A percentile compares a stretch with the other conserved stretches of the same genome.
Conservation (phyloP, 1,284 basidiomycete genomes). For the Heliocybe sulcata region DNA sequence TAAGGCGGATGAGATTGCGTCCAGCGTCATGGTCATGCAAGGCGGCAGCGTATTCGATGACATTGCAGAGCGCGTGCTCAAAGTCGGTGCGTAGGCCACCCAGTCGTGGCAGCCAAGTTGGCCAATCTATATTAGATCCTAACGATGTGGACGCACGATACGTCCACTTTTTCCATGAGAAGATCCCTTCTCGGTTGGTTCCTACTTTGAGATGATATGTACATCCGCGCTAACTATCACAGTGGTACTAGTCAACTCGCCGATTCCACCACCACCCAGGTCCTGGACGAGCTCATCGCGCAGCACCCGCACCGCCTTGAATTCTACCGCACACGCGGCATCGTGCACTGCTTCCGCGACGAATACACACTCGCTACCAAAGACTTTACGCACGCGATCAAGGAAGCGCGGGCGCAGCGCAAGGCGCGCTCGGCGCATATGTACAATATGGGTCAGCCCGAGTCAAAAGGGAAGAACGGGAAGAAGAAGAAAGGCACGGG, state of each 20-base stretch:
- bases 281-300: slow-evolving; percentile 69
- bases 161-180: slow-evolving; percentile 86
- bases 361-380: slow-evolving; percentile 65
- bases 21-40: slow-evolving; percentile 87
- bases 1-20: slow-evolving; percentile 76
- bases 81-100: slow-evolving; percentile 42
- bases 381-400: slow-evolving; percentile 73
- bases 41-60: slow-evolving; percentile 84
- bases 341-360: slow-evolving; percentile 79
- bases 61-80: slow-evolving; percentile 74
- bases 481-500: slow-evolving; percentile 43
- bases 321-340: slow-evolving; percentile 75
- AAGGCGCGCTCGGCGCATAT: slow-evolving; percentile 52
- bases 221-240: background rate
- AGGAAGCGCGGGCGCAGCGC: slow-evolving; percentile 62
- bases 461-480: slow-evolving; percentile 37
- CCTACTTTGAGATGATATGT: slow-evolving; percentile 1
- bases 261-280: slow-evolving; percentile 66
- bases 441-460: slow-evolving; percentile 25
- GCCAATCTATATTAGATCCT: slow-evolving; percentile 43
- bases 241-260: slow-evolving; percentile 57
- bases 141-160: slow-evolving; percentile 72
- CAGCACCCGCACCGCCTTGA: slow-evolving; percentile 66
- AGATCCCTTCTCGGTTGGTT: slow-evolving; percentile 76
- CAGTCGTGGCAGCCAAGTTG: background rate